A percentile compares a stretch with the other conserved stretches of the same genome.
phyloP scores from a whole-genome alignment of 306 rosid species.

The Pterocarpus macrocarpus region DNA sequence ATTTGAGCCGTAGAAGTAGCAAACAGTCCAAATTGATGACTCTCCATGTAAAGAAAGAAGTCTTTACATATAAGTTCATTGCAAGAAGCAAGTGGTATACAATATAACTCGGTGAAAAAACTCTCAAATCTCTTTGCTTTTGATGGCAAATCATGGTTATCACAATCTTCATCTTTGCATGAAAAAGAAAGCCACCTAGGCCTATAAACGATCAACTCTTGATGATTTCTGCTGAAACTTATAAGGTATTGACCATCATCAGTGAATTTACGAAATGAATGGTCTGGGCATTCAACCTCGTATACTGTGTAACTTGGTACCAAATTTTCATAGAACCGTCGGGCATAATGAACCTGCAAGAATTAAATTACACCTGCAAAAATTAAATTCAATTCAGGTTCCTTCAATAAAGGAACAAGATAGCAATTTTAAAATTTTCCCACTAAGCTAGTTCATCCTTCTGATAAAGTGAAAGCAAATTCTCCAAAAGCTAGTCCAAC shows the following conservation, averaged over 20 bases:
- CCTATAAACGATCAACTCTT: slow-evolving; percentile 84
- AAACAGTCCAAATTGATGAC: slow-evolving; percentile 79
- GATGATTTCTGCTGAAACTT: slow-evolving; percentile 87
- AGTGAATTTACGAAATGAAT: slow-evolving; percentile 90
- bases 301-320: slow-evolving; percentile 86
- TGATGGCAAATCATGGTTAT: slow-evolving; percentile 73
- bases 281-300: slow-evolving; percentile 93
- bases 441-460: slow-evolving; percentile 8
- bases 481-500: not conserved
- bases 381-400: slow-evolving; percentile 64
- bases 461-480: not conserved
- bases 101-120: slow-evolving; percentile 80
- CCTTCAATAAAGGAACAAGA: slow-evolving; percentile 54
- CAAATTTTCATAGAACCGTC: slow-evolving; percentile 91
- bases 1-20: slow-evolving; percentile 88
- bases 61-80: slow-evolving; percentile 93
- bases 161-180: slow-evolving; percentile 84
- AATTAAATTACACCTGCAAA: slow-evolving; percentile 67
- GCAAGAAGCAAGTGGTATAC: slow-evolving; percentile 80
- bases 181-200: slow-evolving; percentile 93
- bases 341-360: slow-evolving; percentile 86
- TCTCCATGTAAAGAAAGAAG: slow-evolving; percentile 91
- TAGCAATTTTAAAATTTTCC: slow-evolving; percentile 33
- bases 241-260: slow-evolving; percentile 95
- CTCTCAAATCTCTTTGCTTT: slow-evolving; percentile 84